Evolutionary conservation across 2,329 filamentous ascomycete genomes (phyloP).

Genomic region (Harringtonia aguacate): DNA sequence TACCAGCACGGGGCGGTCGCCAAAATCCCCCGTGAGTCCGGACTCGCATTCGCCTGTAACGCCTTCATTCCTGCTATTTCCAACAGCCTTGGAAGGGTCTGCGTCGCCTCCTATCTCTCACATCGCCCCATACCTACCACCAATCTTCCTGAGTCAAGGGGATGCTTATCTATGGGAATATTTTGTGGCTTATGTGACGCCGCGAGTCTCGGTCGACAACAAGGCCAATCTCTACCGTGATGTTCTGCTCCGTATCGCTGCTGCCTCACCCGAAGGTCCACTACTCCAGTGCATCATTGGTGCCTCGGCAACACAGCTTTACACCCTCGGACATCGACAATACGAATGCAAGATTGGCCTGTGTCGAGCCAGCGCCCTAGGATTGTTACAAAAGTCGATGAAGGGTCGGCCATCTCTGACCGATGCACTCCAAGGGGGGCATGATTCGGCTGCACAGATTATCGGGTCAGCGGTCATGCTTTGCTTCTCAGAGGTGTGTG

Average conservation of each 20-base stretch:
- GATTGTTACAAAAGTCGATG: background rate
- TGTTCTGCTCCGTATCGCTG: background rate
- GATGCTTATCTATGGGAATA: background rate
- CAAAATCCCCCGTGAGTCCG: background rate
- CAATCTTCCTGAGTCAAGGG: background rate
- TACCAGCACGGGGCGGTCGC: no score
- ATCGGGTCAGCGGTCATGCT: conserved; percentile 4
- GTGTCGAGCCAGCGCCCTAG: background rate
- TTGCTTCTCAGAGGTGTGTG: conserved; percentile 5
- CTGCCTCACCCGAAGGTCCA: background rate
- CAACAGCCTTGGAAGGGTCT: no score
- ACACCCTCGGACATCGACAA: conserved; percentile 2
- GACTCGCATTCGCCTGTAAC: background rate
- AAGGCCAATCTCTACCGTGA: background rate
- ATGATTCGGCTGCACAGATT: background rate
- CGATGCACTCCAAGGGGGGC: no score
- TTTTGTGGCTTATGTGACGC: background rate
- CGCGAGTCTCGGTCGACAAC: background rate
- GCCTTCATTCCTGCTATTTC: no score
- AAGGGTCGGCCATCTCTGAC: no score
- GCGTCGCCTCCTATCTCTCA: no score
- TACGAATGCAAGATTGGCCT: background rate
- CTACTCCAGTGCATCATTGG: conserved; percentile 19
- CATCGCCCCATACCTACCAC: no score
- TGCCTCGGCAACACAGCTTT: conserved; percentile 16